Base-by-base conservation (phyloP, 495 filamentous ascomycete genomes). In the Mycothermus thermophilus region DNA sequence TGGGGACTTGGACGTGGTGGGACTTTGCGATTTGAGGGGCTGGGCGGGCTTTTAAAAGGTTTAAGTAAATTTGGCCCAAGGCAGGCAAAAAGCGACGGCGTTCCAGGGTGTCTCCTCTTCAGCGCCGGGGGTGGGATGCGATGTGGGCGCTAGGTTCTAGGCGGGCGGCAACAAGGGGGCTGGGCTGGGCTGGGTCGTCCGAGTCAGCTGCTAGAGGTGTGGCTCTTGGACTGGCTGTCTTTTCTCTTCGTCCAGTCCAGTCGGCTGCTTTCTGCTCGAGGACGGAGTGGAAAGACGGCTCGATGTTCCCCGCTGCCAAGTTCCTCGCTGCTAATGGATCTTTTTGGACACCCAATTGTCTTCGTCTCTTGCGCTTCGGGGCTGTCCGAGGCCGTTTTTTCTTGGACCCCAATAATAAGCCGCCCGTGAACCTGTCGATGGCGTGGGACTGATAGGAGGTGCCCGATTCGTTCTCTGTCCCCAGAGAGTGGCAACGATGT, bases 81-180 rank as follows among this genome's bases (percentile, higher is more conserved):
- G 30, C 32, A 16, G 32, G 27, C 35, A 44, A 41, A 41, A 22
- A 28, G n/a, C n/a, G n/a, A n/a, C n/a, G 22, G 28, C 21, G 28
- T 31, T 37, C 31, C 39, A 36, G 42, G 37, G 31, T 51, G 32
- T 38, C 45, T 43, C 45, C 33, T 40, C 16, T 32, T 33, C 31
- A 42, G 39, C 34, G 40, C 37, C 39, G 35, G 32, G 27, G 23
- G 27, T 22, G 14, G 20, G 23, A 21, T 12, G 34, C 25, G 32
- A 14, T 29, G n/a, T 12, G 11, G 27, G 37, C 42, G 42, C 34
- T 34, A 41, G 37, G n/a, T 25, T 28, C 27, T 40, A 38, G 38
- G 42, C 40, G 32, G 48, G 46, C 42, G 48, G 48, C 37, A 52
- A 41, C 35, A 30, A 32, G 46, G 48, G 42, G 42, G 42, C 29